Conservation (phyloP, 1,139 yeast genomes). For the Saccharomyces hybrid region DNA sequence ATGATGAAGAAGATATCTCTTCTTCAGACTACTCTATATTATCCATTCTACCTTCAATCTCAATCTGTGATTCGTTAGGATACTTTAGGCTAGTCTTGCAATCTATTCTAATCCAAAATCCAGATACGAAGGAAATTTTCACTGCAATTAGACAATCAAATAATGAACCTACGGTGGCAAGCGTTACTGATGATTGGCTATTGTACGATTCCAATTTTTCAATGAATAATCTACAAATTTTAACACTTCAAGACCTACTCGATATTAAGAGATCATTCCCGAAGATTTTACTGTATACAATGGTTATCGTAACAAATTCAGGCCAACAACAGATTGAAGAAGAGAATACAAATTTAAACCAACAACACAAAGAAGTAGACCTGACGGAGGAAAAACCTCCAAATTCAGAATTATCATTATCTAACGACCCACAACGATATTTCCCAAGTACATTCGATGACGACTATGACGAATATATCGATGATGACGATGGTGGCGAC, state of each 20-base stretch:
- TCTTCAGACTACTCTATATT: conserved; percentile 18
- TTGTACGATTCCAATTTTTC: conserved; percentile 35
- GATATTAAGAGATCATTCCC: conserved; percentile 26
- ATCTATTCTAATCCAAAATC: conserved; percentile 23
- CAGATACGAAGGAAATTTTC: conserved; percentile 20
- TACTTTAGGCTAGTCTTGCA: conserved; percentile 30
- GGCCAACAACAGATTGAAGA: neutral
- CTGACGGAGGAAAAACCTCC: neutral
- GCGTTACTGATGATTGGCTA: conserved; percentile 35
- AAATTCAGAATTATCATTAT: conserved; percentile 5
- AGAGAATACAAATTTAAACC: neutral
- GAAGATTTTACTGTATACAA: conserved; percentile 34
- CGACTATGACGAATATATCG: conserved; percentile 6
- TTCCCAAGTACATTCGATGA: conserved; percentile 5
- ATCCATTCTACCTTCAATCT: conserved; percentile 29
- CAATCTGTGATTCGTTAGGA: conserved; percentile 25
- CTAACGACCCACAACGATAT: conserved; percentile 10
- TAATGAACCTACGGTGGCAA: conserved; percentile 25
- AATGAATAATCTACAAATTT: conserved; percentile 32
- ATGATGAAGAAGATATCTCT: conserved; percentile 10
- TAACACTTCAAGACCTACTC: conserved; percentile 31
- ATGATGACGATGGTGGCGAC: conserved; percentile 11
- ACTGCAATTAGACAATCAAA: conserved; percentile 32
- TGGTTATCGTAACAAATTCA: conserved; percentile 16
- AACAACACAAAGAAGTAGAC: neutral